These are phyloP conservation scores for Mycena rebaudengoi DNA, from an alignment of 768 basidiomycete species.

Conservation along the genomic window DNA sequence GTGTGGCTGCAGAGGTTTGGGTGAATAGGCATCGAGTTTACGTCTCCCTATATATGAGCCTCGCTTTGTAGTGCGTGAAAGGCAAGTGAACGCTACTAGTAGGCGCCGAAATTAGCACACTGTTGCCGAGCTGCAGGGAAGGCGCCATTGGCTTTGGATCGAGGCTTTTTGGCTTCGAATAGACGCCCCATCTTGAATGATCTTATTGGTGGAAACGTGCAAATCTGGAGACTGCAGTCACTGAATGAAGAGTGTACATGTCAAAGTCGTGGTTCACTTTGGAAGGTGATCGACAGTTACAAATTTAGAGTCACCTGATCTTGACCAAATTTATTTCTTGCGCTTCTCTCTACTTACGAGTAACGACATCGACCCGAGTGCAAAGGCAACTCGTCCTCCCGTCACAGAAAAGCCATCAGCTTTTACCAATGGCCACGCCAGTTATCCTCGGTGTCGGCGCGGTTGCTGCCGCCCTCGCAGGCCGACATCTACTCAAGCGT, in stretches of 20 bases:
- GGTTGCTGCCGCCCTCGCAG: conserved; percentile 77
- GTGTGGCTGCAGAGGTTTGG: too few relatives aligned
- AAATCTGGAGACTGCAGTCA: not conserved
- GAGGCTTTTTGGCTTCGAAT: not conserved
- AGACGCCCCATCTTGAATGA: not conserved
- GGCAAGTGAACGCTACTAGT: conserved; percentile 6
- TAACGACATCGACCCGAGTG: too few relatives aligned
- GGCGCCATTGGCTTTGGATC: conserved; percentile 1
- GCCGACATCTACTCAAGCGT: conserved; percentile 72
- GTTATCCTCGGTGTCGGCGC: conserved; percentile 81
- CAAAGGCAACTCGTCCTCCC: too few relatives aligned
- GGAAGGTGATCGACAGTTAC: too few relatives aligned
- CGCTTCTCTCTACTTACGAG: too few relatives aligned
- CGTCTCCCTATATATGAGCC: not conserved
- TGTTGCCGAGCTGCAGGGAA: not conserved
- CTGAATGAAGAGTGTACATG: not conserved
- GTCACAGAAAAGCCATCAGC: too few relatives aligned
- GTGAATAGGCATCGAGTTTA: too few relatives aligned
- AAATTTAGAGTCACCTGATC: not conserved
- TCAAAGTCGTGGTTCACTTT: not conserved
- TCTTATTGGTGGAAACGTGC: conserved; percentile 9
- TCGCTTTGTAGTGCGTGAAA: not conserved
- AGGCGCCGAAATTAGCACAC: not conserved
- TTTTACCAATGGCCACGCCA: conserved; percentile 73
- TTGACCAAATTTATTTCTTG: not conserved